phyloP scores from a whole-genome alignment of 306 rosid species.

The Quercus wislizeni region DNA sequence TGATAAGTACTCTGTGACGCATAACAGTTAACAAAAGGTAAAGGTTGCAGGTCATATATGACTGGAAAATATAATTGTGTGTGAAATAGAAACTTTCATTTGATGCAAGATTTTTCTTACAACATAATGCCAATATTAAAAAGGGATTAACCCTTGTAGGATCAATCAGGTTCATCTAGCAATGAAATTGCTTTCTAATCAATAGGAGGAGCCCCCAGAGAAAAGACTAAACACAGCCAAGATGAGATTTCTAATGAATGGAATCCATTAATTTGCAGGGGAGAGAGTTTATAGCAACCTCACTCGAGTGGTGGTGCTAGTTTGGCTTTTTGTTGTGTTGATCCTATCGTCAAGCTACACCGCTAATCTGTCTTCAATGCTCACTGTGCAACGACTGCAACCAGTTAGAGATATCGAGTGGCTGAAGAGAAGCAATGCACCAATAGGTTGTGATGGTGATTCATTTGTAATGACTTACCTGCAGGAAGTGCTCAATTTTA shows the following conservation, averaged over 20 bases:
- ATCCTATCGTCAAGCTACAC: constrained; percentile 65
- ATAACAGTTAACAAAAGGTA: no score
- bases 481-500: neutral
- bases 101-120: no score
- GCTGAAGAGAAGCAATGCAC: constrained; percentile 28
- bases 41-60: no score
- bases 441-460: constrained; percentile 48
- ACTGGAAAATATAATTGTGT: no score
- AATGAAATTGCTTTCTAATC: no score
- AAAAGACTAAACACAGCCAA: no score
- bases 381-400: constrained; percentile 43
- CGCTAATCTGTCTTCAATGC: constrained; percentile 72
- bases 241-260: neutral
- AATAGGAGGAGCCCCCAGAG: no score
- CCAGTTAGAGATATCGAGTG: constrained; percentile 32
- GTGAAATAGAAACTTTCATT: no score
- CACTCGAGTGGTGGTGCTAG: constrained; percentile 40
- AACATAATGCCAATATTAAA: no score
- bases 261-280: constrained; percentile 20
- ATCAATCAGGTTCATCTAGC: no score
- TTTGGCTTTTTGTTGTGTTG: constrained; percentile 62
- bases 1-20: no score
- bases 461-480: constrained; percentile 9
- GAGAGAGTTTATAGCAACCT: constrained; percentile 48
- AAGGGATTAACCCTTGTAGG: no score